These are phyloP conservation scores for Neopestalotiopsis sp. DNA, from an alignment of 2,329 filamentous ascomycete species.

Conservation along the genomic window DNA sequence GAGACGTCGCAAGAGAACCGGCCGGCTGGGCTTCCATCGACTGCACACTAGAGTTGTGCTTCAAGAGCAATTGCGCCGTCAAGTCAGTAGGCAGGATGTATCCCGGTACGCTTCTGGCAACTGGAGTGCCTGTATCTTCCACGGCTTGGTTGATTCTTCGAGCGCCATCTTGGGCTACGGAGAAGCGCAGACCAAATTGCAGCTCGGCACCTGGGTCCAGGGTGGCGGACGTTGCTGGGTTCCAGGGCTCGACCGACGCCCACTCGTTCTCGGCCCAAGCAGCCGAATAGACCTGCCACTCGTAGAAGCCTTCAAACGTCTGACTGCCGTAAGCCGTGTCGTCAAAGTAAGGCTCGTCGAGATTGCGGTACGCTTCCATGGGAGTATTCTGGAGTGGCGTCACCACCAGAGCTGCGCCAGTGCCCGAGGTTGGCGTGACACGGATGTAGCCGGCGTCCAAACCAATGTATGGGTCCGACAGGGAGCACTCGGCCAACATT, in stretches of 20 bases:
- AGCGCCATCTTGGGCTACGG: slow-evolving; percentile 48
- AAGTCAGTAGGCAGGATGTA: slow-evolving; percentile 57
- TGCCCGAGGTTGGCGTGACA: slow-evolving; percentile 56
- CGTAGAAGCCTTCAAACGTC: slow-evolving; percentile 65
- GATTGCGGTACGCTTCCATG: slow-evolving; percentile 61
- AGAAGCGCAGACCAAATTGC: slow-evolving; percentile 58
- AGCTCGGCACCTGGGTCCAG: slow-evolving; percentile 51
- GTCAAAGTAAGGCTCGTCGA: slow-evolving; percentile 49
- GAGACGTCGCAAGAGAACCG: slow-evolving; percentile 41
- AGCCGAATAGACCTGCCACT: slow-evolving; percentile 61
- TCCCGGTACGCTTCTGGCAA: slow-evolving; percentile 59
- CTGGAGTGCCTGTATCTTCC: slow-evolving; percentile 47
- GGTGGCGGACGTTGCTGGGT: slow-evolving; percentile 52
- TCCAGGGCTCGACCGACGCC: slow-evolving; percentile 58
- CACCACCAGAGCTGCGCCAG: slow-evolving; percentile 58
- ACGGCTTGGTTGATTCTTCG: slow-evolving; percentile 54
- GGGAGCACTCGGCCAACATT: slow-evolving; percentile 56
- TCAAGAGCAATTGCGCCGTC: slow-evolving; percentile 51
- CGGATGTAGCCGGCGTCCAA: slow-evolving; percentile 63
- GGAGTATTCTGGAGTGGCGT: slow-evolving; percentile 55
- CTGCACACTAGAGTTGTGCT: slow-evolving; percentile 44
- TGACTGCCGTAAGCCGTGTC: slow-evolving; percentile 55
- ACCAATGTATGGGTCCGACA: slow-evolving; percentile 66
- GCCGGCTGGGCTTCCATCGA: slow-evolving; percentile 46
- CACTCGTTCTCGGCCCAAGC: slow-evolving; percentile 64